Evolutionary conservation across 169 alveolate species (phyloP), one percentile per base, ranked within the genome.

Genomic region (Plasmodium ovale): DNA sequence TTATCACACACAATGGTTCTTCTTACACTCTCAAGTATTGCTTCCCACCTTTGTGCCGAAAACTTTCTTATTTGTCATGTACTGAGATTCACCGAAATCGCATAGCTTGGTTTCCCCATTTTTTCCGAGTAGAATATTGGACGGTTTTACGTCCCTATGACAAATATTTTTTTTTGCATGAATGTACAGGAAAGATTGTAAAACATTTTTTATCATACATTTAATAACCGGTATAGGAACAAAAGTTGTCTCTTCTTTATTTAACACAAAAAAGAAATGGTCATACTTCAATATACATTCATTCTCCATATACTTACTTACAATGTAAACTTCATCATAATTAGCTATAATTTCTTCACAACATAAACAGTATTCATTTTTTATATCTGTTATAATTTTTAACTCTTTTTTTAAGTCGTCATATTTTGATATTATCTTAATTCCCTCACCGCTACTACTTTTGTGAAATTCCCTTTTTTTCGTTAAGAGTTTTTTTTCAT

Each of bases 131-230:
- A 96, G 88, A 27, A 96, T 90, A 62, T 96, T 96, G 42, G 95
- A 96, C 14, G 98, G 98, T 74, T 96, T 96, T 42, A 96, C 92
- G 73, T 96, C 98, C 47, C 98, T 84, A 68, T 96, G 98, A 88
- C 96, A 90, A 12, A 96, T 93, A 65, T 97, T 88, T 65, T 74
- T 74, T 65, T 29, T n/a, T 35, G 21, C 62, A 54, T 74, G 88
- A 51, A 74, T 14, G 42, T 74, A 74, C 10, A 64, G 37, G 25
- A 74, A 39, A 14, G 88, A 74, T 35, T 60, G 39, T 74, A 74
- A 74, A 35, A 74, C 29, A 74, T 51, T 44, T 68, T 60, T 74
- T 37, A 65, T 27, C 0, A 74, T 65, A 35, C 88, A 74, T 37
- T 74, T 74, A 2, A 74, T 49, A 74, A 74, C 88, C 7, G 64